These are phyloP conservation scores for Diaporthe batatas DNA, from an alignment of 2,329 filamentous ascomycete species.

Conservation along the genomic window DNA sequence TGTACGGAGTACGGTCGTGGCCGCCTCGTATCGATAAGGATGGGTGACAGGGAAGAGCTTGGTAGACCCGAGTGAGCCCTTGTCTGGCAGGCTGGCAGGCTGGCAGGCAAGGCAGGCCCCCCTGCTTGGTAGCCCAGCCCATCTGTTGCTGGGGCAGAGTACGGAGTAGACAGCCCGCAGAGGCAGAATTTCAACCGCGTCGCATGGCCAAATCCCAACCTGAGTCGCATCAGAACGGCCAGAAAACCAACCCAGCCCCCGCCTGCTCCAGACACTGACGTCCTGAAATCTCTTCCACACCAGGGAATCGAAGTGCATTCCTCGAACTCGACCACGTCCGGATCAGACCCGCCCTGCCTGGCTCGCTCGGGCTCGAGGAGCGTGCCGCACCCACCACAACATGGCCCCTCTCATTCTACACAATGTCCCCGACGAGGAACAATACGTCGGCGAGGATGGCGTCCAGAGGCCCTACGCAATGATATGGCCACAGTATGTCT, in stretches of 20 bases:
- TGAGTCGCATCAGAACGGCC: background rate
- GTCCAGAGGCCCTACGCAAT: conserved; percentile 75
- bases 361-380: background rate
- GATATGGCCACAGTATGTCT: conserved; percentile 71
- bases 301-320: background rate
- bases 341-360: background rate
- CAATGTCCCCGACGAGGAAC: conserved; percentile 77
- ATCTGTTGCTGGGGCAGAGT: conserved; percentile 35
- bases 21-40: conserved; percentile 16
- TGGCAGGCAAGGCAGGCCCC: conserved; percentile 6
- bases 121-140: conserved; percentile 7
- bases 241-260: background rate
- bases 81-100: background rate
- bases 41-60: conserved; percentile 31
- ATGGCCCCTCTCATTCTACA: conserved; percentile 78
- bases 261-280: background rate
- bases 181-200: conserved; percentile 39
- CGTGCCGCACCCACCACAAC: conserved; percentile 40
- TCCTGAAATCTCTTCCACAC: background rate
- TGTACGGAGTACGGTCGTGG: background rate
- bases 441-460: conserved; percentile 75
- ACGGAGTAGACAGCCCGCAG: conserved; percentile 11
- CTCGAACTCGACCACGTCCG: background rate
- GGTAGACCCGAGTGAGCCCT: background rate
- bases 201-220: conserved; percentile 4